Conservation (phyloP, 306 rosid genomes). For the Prunus campanulata region DNA sequence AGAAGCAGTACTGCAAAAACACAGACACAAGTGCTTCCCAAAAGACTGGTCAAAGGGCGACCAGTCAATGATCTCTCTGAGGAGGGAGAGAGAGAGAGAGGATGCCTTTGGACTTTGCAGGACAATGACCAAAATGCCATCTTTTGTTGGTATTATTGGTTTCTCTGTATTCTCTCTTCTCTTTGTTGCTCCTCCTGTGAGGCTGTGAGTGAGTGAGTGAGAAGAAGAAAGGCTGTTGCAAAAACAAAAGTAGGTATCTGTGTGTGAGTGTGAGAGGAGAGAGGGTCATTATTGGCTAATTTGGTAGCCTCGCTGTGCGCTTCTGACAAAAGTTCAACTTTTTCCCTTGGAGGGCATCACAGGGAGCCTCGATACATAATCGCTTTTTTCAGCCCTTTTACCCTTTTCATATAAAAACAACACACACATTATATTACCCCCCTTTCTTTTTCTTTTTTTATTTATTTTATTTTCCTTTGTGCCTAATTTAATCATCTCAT, state of each 20-base stretch:
- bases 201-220: neutral
- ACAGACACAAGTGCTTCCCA: slow-evolving; percentile 25
- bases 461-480: neutral
- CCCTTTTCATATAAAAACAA: neutral
- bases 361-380: slow-evolving; percentile 9
- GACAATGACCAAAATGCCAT: slow-evolving; percentile 24
- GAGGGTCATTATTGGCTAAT: slow-evolving; percentile 13
- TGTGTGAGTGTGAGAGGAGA: neutral
- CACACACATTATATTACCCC: neutral
- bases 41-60: slow-evolving; percentile 47
- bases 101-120: neutral
- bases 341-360: slow-evolving; percentile 16
- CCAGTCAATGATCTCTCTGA: slow-evolving; percentile 39
- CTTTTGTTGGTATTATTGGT: slow-evolving; percentile 9
- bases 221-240: neutral
- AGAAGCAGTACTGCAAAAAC: slow-evolving; percentile 18
- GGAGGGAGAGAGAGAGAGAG: neutral
- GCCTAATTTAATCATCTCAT: neutral
- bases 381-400: slow-evolving; percentile 6
- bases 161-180: neutral
- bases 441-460: neutral
- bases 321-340: slow-evolving; percentile 19
- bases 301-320: slow-evolving; percentile 6
- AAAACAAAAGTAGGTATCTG: neutral
- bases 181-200: slow-evolving; percentile 4